These are phyloP conservation scores for Colletotrichum sp. DNA, from an alignment of 2,329 filamentous ascomycete species.

Conservation along the genomic window DNA sequence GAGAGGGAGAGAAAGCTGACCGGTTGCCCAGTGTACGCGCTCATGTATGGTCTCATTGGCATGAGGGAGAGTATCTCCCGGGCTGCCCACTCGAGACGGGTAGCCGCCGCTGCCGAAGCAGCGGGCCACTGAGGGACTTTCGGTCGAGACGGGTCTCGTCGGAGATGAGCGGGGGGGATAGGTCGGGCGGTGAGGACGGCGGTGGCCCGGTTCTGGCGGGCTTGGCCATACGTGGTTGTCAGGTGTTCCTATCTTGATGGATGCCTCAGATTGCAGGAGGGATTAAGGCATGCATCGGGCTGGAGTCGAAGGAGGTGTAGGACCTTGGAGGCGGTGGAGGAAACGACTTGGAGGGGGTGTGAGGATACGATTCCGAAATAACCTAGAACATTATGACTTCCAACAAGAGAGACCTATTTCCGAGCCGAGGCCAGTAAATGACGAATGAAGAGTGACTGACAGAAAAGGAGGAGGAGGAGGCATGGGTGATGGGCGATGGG, in stretches of 20 bases:
- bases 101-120: constrained; percentile 14
- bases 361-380: constrained; percentile 17
- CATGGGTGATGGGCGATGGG: background rate
- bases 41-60: constrained; percentile 54
- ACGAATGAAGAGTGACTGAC: constrained; percentile 2
- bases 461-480: background rate
- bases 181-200: constrained; percentile 20
- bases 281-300: constrained; percentile 12
- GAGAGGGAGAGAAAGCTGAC: background rate
- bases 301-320: background rate
- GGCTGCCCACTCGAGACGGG: constrained; percentile 12
- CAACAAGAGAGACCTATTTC: constrained; percentile 10
- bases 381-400: constrained; percentile 15
- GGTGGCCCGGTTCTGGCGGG: constrained; percentile 17
- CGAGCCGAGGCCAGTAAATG: background rate
- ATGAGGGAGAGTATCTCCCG: constrained; percentile 48
- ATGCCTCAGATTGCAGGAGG: constrained; percentile 10
- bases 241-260: background rate
- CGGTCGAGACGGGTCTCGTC: constrained; percentile 20
- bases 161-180: constrained; percentile 16
- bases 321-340: constrained; percentile 12
- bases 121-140: constrained; percentile 22
- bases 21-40: constrained; percentile 45
- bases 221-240: constrained; percentile 13
- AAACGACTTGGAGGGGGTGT: background rate